phyloP scores from a whole-genome alignment of 2,329 filamentous ascomycete genomes.

The Colletotrichum liaoningense region DNA sequence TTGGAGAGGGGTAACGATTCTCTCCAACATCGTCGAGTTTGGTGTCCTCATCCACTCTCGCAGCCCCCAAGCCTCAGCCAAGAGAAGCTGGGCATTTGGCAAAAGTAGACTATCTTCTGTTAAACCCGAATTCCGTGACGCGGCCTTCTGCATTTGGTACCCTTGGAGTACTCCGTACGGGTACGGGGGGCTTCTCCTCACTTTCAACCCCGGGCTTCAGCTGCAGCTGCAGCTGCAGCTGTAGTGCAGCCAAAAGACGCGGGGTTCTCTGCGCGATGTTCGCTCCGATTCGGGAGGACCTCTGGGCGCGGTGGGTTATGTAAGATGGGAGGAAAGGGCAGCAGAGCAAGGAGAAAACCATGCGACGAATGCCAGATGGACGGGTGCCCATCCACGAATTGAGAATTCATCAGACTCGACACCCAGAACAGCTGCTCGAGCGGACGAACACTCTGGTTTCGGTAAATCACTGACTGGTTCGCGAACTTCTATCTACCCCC shows the following conservation, averaged over 20 bases:
- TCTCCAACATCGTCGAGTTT: neutral
- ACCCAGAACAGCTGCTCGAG: too few species aligned
- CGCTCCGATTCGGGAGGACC: neutral
- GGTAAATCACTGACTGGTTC: neutral
- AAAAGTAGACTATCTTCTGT: neutral
- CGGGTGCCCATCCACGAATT: neutral
- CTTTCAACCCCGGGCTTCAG: neutral
- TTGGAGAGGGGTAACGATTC: neutral
- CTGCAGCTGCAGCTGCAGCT: neutral
- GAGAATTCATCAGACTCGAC: too few species aligned
- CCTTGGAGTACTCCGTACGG: neutral
- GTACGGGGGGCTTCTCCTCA: neutral
- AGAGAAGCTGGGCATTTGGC: slow-evolving; percentile 5
- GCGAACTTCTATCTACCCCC: neutral
- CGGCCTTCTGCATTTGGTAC: neutral
- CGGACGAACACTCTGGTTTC: too few species aligned
- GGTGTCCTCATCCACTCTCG: neutral
- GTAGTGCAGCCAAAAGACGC: neutral
- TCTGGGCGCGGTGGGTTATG: neutral
- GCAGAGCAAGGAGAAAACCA: neutral
- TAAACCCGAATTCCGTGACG: slow-evolving; percentile 3
- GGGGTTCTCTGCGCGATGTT: neutral
- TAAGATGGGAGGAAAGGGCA: neutral
- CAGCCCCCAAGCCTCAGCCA: neutral
- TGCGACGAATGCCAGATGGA: neutral